Conservation (phyloP, 176 grass and related monocot genomes). For the Cenchrus fungigraminus region DNA sequence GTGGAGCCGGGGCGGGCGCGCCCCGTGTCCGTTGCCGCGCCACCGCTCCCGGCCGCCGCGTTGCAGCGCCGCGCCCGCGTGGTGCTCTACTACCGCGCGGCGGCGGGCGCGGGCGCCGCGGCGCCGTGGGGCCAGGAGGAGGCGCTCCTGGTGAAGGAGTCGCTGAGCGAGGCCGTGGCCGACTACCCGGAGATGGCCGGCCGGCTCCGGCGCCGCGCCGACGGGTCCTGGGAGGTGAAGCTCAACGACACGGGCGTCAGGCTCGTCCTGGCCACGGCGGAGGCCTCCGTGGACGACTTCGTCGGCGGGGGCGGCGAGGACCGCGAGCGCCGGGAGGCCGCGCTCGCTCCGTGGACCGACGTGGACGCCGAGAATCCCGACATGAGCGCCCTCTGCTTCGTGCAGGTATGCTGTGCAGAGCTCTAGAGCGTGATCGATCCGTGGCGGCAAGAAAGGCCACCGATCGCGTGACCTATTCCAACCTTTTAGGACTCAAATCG, state of each 20-base stretch:
- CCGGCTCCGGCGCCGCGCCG: constrained; percentile 60
- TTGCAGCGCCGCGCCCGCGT: constrained; percentile 58
- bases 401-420: constrained; percentile 55
- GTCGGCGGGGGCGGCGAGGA: constrained; percentile 24
- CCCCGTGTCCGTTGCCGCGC: constrained; percentile 39
- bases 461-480: background rate
- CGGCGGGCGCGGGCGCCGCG: constrained; percentile 20
- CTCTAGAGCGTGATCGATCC: background rate
- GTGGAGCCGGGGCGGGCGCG: constrained; percentile 47
- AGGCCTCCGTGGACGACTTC: background rate
- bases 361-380: constrained; percentile 55
- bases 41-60: constrained; percentile 7
- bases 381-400: constrained; percentile 61
- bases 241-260: constrained; percentile 51
- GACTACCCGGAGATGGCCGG: constrained; percentile 75
- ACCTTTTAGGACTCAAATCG: background rate
- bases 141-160: constrained; percentile 72
- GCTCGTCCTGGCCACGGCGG: background rate
- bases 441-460: background rate
- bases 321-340: constrained; percentile 15
- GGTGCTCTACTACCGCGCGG: constrained; percentile 77
- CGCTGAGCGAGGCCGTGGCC: constrained; percentile 60
- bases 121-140: constrained; percentile 43
- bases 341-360: constrained; percentile 64
- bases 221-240: constrained; percentile 82